phyloP scores from a whole-genome alignment of 805 yeast genomes.

The Sugiyamaella marilandica region DNA sequence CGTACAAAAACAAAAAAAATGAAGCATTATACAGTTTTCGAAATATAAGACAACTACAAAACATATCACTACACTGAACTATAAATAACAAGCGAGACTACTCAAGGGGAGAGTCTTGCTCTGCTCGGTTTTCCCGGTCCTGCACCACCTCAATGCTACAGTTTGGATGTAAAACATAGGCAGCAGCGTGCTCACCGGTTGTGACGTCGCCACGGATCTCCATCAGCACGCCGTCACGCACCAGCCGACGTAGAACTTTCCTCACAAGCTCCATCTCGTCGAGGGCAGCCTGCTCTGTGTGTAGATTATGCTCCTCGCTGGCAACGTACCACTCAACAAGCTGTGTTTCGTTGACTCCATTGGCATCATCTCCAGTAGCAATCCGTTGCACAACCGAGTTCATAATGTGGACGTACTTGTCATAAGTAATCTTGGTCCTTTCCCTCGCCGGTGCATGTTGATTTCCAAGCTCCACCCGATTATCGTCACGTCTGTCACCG shows the following conservation, averaged over 20 bases:
- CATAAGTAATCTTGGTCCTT: conserved; percentile 66
- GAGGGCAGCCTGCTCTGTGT: conserved; percentile 65
- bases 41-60: background rate
- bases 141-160: conserved; percentile 15
- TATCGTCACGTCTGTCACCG: conserved; percentile 7
- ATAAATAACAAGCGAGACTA: background rate
- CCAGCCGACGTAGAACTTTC: conserved; percentile 79
- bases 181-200: conserved; percentile 8
- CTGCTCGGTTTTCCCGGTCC: background rate
- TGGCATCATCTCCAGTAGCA: conserved; percentile 41
- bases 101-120: background rate
- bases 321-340: conserved; percentile 78
- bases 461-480: conserved; percentile 9
- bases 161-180: conserved; percentile 35
- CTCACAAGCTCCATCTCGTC: conserved; percentile 64
- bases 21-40: no score
- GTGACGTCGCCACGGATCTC: conserved; percentile 45
- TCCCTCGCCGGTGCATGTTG: conserved; percentile 24
- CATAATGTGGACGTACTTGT: conserved; percentile 80
- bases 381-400: conserved; percentile 66
- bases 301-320: conserved; percentile 65
- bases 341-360: conserved; percentile 63
- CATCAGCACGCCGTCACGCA: conserved; percentile 80
- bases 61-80: background rate
- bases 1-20: no score